Base-by-base conservation (phyloP, 1,284 basidiomycete species). In the Pisolithus thermaeus region DNA sequence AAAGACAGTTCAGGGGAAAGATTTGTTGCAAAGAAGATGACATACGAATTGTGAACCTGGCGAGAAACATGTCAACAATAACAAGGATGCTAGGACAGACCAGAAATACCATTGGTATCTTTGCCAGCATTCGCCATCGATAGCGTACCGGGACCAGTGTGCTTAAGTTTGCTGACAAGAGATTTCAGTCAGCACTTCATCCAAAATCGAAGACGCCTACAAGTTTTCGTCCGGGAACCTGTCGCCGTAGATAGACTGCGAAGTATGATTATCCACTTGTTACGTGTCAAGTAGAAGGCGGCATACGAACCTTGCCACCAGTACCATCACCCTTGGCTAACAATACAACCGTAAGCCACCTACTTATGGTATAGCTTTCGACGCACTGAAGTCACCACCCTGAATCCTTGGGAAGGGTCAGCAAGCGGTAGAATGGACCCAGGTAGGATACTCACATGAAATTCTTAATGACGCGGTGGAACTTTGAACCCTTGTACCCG, bases 161-260 rank as follows among this genome's bases (percentile, higher is more conserved):
- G 93, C 69, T 83, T 85, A 68, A 95, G 86, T 79, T 94, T 91
- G 77, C 88, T 88, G 14, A 35, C 9, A 18, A 40, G 37, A 49
- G 3, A 23, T 52, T 46, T 20, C 50, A 45, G 49, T 30, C 23
- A 3, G 50, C 46, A 30, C 27, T 46, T 22, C 40, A 48, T 25
- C 8, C 37, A 14, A 16, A 23, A 37, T 43, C 20, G 7, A 45
- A 20, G 41, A 48, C 20, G 66, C 82, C 68, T 58, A 90, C 88
- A 96, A 96, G 80, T 95, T 96, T 72, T 99, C 96, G 64, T 99
- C 97, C 59, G 92, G 92, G 69, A 99, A 99, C 60, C 81, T 85
- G 47, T 82, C 78, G 22, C 95, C 96, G 79, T 97, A 99, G 64
- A 98, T 92, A 12, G 90, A 94, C 73, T 90, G 42, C 3, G 41